These are phyloP conservation scores for Chaetomium tenue DNA, from an alignment of 495 filamentous ascomycete species.

Conservation along the genomic window DNA sequence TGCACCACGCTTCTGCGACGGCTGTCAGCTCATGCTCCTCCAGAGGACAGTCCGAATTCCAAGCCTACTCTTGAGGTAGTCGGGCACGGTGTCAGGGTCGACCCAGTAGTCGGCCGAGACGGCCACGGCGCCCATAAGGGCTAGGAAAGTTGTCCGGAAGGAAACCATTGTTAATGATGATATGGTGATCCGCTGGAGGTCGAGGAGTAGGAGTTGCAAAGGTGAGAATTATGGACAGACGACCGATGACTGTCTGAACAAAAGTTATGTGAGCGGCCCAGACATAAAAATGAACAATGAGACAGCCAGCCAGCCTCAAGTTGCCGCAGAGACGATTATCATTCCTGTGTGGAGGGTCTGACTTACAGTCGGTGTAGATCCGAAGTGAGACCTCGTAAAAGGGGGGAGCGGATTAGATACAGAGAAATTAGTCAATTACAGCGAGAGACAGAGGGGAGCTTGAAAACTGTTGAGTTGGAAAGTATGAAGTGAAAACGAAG, in stretches of 20 bases:
- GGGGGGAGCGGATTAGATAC: constrained; percentile 10
- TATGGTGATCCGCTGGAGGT: background rate
- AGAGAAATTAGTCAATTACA: constrained; percentile 16
- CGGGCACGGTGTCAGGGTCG: constrained; percentile 57
- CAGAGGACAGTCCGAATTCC: background rate
- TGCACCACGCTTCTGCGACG: constrained; percentile 64
- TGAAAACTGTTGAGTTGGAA: constrained; percentile 4
- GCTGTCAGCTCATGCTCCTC: background rate
- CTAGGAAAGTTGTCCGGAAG: constrained; percentile 45
- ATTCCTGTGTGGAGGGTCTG: constrained; percentile 12
- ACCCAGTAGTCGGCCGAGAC: constrained; percentile 54
- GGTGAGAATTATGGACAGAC: background rate
- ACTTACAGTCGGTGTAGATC: constrained; percentile 14
- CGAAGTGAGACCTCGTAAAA: constrained; percentile 14
- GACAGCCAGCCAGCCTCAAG: background rate
- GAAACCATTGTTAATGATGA: constrained; percentile 44
- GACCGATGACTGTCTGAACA: constrained; percentile 1
- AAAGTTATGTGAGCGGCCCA: constrained; percentile 16
- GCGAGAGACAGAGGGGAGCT: background rate
- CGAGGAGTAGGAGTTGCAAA: background rate
- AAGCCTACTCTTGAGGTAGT: constrained; percentile 44
- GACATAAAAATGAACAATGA: background rate
- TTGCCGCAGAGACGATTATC: constrained; percentile 11
- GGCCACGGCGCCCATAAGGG: constrained; percentile 45
- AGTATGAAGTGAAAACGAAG: constrained; percentile 26